Evolutionary conservation across 1,284 basidiomycete species (phyloP), one percentile per base, ranked within the genome.

Genomic region (Ceratobasidium sp.): DNA sequence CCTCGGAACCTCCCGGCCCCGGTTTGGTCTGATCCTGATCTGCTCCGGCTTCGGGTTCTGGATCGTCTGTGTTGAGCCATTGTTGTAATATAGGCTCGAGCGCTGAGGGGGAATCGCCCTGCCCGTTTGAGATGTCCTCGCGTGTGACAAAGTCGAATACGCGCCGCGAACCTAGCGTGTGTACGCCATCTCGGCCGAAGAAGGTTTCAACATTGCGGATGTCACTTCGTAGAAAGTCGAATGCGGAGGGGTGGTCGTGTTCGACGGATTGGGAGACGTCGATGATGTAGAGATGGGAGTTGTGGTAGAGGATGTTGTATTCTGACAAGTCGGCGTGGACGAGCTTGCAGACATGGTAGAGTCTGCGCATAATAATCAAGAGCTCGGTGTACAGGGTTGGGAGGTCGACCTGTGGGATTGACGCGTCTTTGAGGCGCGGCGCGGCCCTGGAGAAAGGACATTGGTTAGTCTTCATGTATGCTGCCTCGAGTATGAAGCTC

Each of bases 251-350:
- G 79, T 99, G 98, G 81, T 99, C 97, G 79, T 98, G 96, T 79
- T 99, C 98, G 50, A 99, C 97, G 70, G 94, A 96, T 82, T 99
- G 98, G 1, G 95, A 98, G 74, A 99, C 98, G 80, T 99, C 98
- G 82, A 99, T 99, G 79, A 99, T 93, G 83, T 89, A 96, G 16
- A 98, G 86, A 79, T 96, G 94, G 1, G 77, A 78, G 14, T 83
- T 76, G 78, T 88, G 87, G 74, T 85, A 86, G 78, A 99, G 86
- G 76, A 99, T 91, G 80, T 99, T 99, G 88, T 99, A 99, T 82
- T 99, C 98, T 74, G 93, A 96, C 73, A 99, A 85, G 84, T 99
- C 98, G 72, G 98, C 98, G 78, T 99, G 98, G 0, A 99, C 97
- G 69, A 99, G 89, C 74, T 90, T 91, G 86, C 98, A 99, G 44